These are phyloP conservation scores for Russula virescens DNA, from an alignment of 768 basidiomycete genomes.

Conservation along the genomic window DNA sequence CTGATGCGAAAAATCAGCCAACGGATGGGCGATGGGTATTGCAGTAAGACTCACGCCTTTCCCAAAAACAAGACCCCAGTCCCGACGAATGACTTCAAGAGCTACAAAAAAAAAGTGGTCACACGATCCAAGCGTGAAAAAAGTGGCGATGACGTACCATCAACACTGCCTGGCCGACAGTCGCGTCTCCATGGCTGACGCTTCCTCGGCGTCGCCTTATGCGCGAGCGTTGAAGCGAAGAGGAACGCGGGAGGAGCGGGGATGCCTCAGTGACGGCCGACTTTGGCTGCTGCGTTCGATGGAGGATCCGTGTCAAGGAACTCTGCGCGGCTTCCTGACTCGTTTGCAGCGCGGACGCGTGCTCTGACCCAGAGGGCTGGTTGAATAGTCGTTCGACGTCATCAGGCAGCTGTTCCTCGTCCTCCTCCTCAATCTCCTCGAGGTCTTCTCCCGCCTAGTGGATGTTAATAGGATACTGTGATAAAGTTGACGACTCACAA, in stretches of 20 bases:
- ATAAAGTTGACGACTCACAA: constrained; percentile 51
- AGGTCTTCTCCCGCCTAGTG: constrained; percentile 77
- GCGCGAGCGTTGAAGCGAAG: constrained; percentile 42
- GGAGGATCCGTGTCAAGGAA: constrained; percentile 11
- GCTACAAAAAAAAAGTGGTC: constrained; percentile 36
- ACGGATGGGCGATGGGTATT: not conserved
- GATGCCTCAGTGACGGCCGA: constrained; percentile 40
- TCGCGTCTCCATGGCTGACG: constrained; percentile 77
- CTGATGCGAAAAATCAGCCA: constrained; percentile 34
- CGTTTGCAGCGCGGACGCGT: not conserved
- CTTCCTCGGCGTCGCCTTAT: constrained; percentile 51
- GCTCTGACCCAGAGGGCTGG: constrained; percentile 16
- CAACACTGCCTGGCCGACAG: constrained; percentile 83
- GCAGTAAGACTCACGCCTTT: constrained; percentile 60
- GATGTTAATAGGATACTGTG: constrained; percentile 9
- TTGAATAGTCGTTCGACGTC: constrained; percentile 28
- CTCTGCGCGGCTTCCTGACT: constrained; percentile 2
- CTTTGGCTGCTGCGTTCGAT: constrained; percentile 19
- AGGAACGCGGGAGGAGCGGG: constrained; percentile 44
- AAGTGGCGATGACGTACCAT: constrained; percentile 54
- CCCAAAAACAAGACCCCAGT: constrained; percentile 95
- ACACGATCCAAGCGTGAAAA: not conserved
- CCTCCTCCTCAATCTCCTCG: constrained; percentile 61
- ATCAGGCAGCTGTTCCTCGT: constrained; percentile 46
- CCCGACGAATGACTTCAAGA: constrained; percentile 91